Evolutionary conservation across 2,329 filamentous ascomycete genomes (phyloP).

Genomic region (Daldinia sp.): DNA sequence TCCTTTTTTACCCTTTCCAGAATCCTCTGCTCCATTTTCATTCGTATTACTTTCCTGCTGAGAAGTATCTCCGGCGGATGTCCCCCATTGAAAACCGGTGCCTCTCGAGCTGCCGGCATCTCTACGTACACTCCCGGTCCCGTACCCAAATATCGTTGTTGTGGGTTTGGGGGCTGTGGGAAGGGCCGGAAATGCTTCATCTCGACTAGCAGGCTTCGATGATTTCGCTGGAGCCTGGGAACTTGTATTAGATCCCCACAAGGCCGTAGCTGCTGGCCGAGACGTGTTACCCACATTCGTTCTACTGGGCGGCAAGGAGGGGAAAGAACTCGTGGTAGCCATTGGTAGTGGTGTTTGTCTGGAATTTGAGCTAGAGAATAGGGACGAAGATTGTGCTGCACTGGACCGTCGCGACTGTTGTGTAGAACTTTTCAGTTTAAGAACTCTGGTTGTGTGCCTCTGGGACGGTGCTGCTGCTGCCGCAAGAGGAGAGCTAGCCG

Average conservation of each 20-base stretch:
- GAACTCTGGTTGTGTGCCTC: conserved; percentile 62
- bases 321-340: conserved; percentile 38
- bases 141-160: conserved; percentile 70
- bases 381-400: conserved; percentile 36
- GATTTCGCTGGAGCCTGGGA: conserved; percentile 24
- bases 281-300: conserved; percentile 10
- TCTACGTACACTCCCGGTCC: conserved; percentile 61
- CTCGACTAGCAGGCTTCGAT: conserved; percentile 43
- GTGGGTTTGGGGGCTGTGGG: conserved; percentile 77
- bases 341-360: conserved; percentile 31
- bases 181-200: conserved; percentile 82
- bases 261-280: conserved; percentile 31
- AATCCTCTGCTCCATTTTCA: conserved; percentile 41
- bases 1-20: conserved; percentile 62
- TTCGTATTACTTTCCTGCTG: conserved; percentile 10
- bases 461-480: conserved; percentile 52
- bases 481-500: conserved; percentile 53
- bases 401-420: conserved; percentile 49
- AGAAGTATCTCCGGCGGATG: conserved; percentile 37
- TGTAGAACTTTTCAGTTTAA: conserved; percentile 65
- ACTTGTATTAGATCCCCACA: conserved; percentile 38
- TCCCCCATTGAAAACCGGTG: conserved; percentile 64
- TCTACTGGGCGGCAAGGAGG: conserved; percentile 41
- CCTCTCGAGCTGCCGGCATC: conserved; percentile 57
- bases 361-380: conserved; percentile 23